Conservation (phyloP, 176 grass and related monocot species). For the Miscanthus lutarioriparius region DNA sequence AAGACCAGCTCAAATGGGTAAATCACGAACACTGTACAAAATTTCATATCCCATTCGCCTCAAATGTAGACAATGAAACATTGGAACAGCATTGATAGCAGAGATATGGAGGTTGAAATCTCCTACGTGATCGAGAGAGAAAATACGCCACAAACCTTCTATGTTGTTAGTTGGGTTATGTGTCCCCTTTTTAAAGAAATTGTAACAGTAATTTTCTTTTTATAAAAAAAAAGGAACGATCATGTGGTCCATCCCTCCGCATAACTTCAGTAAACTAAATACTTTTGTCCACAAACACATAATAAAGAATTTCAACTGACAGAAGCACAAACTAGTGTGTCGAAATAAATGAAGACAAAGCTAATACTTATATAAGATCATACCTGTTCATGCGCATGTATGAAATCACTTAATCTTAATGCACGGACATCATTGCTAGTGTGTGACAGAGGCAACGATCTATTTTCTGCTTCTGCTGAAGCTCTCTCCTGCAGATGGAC, state of each 20-base stretch:
- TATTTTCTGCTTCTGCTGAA: conserved; percentile 73
- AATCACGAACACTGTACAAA: not conserved
- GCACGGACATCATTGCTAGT: conserved; percentile 64
- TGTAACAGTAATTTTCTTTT: not conserved
- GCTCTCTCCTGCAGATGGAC: conserved; percentile 63
- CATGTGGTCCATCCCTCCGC: not conserved
- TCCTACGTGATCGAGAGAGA: not conserved
- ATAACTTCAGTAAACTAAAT: not conserved
- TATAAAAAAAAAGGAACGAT: not conserved
- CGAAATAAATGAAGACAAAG: not conserved
- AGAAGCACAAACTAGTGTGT: not conserved
- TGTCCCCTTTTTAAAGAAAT: not conserved
- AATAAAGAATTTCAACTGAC: not conserved
- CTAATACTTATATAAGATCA: not conserved
- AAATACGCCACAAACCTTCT: not conserved
- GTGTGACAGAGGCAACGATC: conserved; percentile 53
- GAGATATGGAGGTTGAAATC: not conserved
- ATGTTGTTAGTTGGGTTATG: not conserved
- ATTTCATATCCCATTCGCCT: not conserved
- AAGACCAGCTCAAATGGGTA: not conserved
- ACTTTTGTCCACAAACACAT: not conserved
- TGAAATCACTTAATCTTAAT: conserved; percentile 75
- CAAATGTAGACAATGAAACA: not conserved
- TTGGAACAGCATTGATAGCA: not conserved
- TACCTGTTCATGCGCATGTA: conserved; percentile 93